Conservation (phyloP, 2,329 filamentous ascomycete genomes). For the Venturiaceae sp. region DNA sequence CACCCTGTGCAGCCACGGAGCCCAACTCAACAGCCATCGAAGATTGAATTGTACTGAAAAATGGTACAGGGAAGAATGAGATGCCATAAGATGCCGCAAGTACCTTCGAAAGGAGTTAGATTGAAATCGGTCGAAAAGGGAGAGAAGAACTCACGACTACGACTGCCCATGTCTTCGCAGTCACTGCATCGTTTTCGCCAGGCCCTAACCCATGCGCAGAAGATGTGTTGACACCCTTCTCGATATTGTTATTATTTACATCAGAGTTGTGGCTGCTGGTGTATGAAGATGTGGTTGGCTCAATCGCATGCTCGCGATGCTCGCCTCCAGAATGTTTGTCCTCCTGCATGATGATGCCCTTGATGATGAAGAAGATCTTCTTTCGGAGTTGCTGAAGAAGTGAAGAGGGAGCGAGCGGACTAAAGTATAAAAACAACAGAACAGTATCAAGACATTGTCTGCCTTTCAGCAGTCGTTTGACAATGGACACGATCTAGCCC, state of each 20-base stretch:
- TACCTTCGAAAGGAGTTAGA: background rate
- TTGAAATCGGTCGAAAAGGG: background rate
- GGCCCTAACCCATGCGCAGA: no score
- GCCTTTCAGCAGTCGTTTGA: no score
- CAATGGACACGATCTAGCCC: no score
- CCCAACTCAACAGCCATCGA: conserved; percentile 13
- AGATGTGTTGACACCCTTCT: background rate
- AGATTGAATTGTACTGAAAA: conserved; percentile 16
- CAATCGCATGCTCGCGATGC: background rate
- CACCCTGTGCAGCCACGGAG: conserved; percentile 13
- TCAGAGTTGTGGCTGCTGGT: background rate
- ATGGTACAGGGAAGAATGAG: conserved; percentile 20
- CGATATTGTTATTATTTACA: background rate
- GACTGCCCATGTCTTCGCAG: conserved; percentile 19
- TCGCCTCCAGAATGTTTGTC: background rate
- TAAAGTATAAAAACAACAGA: no score
- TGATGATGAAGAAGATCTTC: no score
- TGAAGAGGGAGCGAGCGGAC: no score
- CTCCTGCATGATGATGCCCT: background rate
- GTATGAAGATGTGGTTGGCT: no score
- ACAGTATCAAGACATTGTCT: no score
- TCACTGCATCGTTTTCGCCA: conserved; percentile 14
- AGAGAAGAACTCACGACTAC: conserved; percentile 14
- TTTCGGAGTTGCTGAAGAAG: no score
- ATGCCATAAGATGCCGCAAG: conserved; percentile 19